Evolutionary conservation across 352 stramenopile genomes (phyloP).

Genomic region (Thalassiosira mediterranea): DNA sequence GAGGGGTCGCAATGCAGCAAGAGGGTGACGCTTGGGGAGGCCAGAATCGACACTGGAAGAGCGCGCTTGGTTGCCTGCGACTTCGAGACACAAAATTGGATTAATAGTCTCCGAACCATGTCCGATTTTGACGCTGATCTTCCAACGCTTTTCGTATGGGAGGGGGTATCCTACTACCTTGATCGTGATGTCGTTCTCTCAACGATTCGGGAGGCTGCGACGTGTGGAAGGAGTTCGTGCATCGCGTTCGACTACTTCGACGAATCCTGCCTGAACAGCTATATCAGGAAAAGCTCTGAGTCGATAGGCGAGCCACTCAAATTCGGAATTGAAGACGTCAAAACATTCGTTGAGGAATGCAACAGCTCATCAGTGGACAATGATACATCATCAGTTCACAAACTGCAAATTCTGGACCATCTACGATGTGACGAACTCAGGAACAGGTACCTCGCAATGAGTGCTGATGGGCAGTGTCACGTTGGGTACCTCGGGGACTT

Average conservation of each 20-base stretch:
- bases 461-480: slow-evolving; percentile 8
- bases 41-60: background rate
- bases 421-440: slow-evolving; percentile 18
- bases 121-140: slow-evolving; percentile 20
- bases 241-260: slow-evolving; percentile 32
- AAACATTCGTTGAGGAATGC: slow-evolving; percentile 12
- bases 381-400: too few species aligned
- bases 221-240: slow-evolving; percentile 21
- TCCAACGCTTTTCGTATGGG: slow-evolving; percentile 33
- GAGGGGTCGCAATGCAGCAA: slow-evolving; percentile 19
- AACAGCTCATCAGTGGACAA: background rate
- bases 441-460: slow-evolving; percentile 19
- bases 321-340: slow-evolving; percentile 14
- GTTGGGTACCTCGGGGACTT: slow-evolving; percentile 28
- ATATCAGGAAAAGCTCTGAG: slow-evolving; percentile 8
- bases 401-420: slow-evolving; percentile 22
- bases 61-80: slow-evolving; percentile 23
- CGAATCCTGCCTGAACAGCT: background rate
- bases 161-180: slow-evolving; percentile 25
- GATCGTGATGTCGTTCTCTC: slow-evolving; percentile 9
- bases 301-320: slow-evolving; percentile 20
- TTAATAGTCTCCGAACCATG: background rate
- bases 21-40: slow-evolving; percentile 12
- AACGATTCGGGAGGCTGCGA: slow-evolving; percentile 11
- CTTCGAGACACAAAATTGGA: slow-evolving; percentile 34